phyloP scores from a whole-genome alignment of 2,329 filamentous ascomycete genomes.

The Penicillium rolfsii region DNA sequence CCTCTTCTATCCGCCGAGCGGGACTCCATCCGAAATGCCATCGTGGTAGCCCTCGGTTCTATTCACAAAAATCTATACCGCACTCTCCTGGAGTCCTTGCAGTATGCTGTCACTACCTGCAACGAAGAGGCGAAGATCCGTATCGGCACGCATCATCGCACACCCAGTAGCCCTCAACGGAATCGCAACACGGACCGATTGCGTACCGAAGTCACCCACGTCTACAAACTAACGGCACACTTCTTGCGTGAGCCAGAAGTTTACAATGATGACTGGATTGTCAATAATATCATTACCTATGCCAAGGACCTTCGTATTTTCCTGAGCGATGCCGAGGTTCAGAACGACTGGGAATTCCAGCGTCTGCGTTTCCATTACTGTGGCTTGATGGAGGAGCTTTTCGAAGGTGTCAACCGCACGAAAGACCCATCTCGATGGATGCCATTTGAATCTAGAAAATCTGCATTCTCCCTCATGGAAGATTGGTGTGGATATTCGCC shows the following conservation, averaged over 20 bases:
- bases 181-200: slow-evolving; percentile 84
- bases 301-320: slow-evolving; percentile 92
- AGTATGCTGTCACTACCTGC: slow-evolving; percentile 81
- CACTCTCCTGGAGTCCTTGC: slow-evolving; percentile 84
- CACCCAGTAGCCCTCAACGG: slow-evolving; percentile 76
- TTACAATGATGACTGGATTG: slow-evolving; percentile 84
- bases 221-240: slow-evolving; percentile 91
- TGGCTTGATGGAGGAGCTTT: slow-evolving; percentile 87
- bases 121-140: slow-evolving; percentile 86
- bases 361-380: slow-evolving; percentile 92
- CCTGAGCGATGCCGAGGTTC: slow-evolving; percentile 90
- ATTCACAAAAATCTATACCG: slow-evolving; percentile 95
- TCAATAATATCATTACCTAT: slow-evolving; percentile 85
- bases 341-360: slow-evolving; percentile 93
- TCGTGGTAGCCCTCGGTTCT: slow-evolving; percentile 87
- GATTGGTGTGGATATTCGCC: slow-evolving; percentile 98
- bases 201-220: slow-evolving; percentile 91
- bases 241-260: slow-evolving; percentile 80
- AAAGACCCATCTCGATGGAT: slow-evolving; percentile 90
- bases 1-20: slow-evolving; percentile 82
- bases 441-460: slow-evolving; percentile 94
- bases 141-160: slow-evolving; percentile 75
- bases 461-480: slow-evolving; percentile 95
- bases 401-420: slow-evolving; percentile 85
- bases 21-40: slow-evolving; percentile 80